These are phyloP conservation scores for Teunomyces atbi DNA, from an alignment of 805 yeast species.

Conservation along the genomic window DNA sequence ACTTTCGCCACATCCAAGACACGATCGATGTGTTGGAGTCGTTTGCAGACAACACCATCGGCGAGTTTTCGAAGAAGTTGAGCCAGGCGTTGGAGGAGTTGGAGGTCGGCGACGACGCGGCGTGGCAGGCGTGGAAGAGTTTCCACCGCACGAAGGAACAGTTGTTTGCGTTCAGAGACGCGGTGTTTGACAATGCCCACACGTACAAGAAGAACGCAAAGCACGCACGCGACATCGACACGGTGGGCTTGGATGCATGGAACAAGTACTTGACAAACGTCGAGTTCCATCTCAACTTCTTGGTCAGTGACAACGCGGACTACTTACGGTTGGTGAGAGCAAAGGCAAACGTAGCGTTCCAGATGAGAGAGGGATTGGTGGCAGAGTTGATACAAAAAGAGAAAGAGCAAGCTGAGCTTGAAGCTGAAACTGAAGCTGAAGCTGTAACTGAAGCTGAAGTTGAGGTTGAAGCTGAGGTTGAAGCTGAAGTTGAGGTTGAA, in stretches of 20 bases:
- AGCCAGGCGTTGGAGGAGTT: constrained; percentile 50
- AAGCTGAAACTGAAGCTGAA: background rate
- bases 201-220: constrained; percentile 16
- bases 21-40: constrained; percentile 70
- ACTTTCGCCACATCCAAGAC: constrained; percentile 33
- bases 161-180: constrained; percentile 55
- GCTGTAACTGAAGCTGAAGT: background rate
- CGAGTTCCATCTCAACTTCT: constrained; percentile 45
- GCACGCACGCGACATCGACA: constrained; percentile 6
- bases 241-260: constrained; percentile 35
- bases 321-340: constrained; percentile 46
- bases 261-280: constrained; percentile 37
- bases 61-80: constrained; percentile 62
- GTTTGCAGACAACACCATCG: constrained; percentile 65
- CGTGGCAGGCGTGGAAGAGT: constrained; percentile 44
- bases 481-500: background rate
- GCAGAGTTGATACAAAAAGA: constrained; percentile 11
- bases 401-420: constrained; percentile 5
- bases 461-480: background rate
- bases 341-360: constrained; percentile 43
- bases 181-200: constrained; percentile 34
- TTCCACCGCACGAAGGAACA: constrained; percentile 56
- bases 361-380: constrained; percentile 31
- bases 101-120: constrained; percentile 27
- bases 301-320: constrained; percentile 60